Base-by-base conservation (phyloP, 805 yeast genomes). In the Starmera quercuum region DNA sequence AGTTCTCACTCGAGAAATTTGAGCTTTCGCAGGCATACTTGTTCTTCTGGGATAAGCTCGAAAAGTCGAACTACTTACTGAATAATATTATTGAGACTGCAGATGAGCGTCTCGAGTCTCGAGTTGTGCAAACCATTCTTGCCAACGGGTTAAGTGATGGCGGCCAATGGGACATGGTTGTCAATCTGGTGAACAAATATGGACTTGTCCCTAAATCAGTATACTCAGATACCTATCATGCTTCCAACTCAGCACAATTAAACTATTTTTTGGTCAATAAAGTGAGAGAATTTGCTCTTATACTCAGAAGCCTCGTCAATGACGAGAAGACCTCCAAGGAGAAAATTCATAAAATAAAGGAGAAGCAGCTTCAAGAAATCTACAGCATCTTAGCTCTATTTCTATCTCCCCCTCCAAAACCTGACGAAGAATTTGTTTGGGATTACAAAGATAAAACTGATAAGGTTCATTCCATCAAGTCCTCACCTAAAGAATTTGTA, bases 91-190 rank as follows among this genome's bases (percentile, higher is more conserved):
- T 78, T 42, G 80, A 78, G 44, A 80, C 92, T 17, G 70, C 74
- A 20, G 66, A 72, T 28, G 76, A 77, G 54, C 74, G 66, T 21
- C 66, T 78, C 35, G 87, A 79, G 41, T 75, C 85, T 2, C 68
- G 92, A 39, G 63, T 82, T 35, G 75, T 83, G 29, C 81, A 77
- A 55, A 71, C 69, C 45, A 62, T 84, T 33, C 61, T 83, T 37
- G 46, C 63, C 7, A 78, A 72, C 35, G 90, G 94, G 13, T 72
- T 79, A 31, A 56, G 73, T 43, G 95, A 84, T 53, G 95, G 95
- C 44, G 95, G 95, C 35, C 94, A 84, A 58, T 83, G 83, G 70
- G 78, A 79, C 45, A 78, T 84, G 88, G 71, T 83, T 55, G 67
- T 78, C 29, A 82, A 83, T 54, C 55, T 84, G 38, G 75, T 83